Base-by-base conservation (phyloP, 148 eudicot genomes). In the Cornus controversa region DNA sequence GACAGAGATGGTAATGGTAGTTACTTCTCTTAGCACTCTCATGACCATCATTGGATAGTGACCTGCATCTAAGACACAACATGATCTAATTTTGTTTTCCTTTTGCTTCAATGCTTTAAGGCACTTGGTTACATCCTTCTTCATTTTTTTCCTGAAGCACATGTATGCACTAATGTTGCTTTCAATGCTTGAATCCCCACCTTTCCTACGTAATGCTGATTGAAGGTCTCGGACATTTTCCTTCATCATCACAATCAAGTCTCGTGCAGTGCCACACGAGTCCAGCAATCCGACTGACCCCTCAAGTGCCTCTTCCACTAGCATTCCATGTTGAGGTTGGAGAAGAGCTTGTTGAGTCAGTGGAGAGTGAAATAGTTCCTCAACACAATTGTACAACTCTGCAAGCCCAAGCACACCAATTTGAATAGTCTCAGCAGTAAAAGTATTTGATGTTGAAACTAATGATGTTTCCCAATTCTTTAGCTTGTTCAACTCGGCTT, bases 291-390 rank as follows among this genome's bases (percentile, higher is more conserved):
- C 68, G 15, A 88, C 78, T 4, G 95, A 93, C 14, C 79, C 71
- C 13, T 87, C 87, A 0, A 93, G 80, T n/a, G 92, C 87, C 23
- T 83, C 88, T 75, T 86, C 90, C 0, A 88, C 72, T 23, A 86
- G 11, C 10, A 66, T 64, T 58, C 84, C 89, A 29, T 79, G 31
- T 63, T 76, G 80, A 66, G 69, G 77, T 50, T 76, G 78, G 60
- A 67, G 22, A 31, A 84, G 71, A 64, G 87, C 75, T 73, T 84
- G 74, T 23, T 82, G 86, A 26, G 84, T 72, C 47, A 74, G 70
- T 25, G 85, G 75, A 13, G 87, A 85, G 1, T 70, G 79, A 10
- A 87, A 22, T 25, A 93, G 85, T 16, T 85, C 85, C 27, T 88
- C 87, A 3, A 86, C 81, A 63, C 78, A 79, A 69, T 68, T 83